Base-by-base conservation (phyloP, 75 land plant species). In the Selaginella moellendorffii region DNA sequence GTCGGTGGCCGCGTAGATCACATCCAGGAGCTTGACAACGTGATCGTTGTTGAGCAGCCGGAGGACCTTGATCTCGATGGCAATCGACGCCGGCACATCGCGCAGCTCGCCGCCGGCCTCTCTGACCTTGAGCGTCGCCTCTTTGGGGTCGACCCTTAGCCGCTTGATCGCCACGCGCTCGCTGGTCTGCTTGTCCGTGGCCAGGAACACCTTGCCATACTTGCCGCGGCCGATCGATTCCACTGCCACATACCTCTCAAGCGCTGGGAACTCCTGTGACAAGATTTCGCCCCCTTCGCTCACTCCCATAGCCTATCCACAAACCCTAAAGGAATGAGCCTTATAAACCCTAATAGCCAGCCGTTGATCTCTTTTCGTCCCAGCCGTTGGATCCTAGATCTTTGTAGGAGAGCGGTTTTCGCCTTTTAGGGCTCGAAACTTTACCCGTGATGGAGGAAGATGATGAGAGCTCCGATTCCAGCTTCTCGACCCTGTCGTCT, bases 141-240 rank as follows among this genome's bases (percentile, higher is more conserved):
- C 82, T 56, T 80, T 76, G 51, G 82, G 84, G 67, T 82, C 86
- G 63, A 74, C 76, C 17, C 81, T 81, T 28, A 88, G 75, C 24
- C 80, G 65, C 82, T 88, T 88, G 30, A 88, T 63, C 18, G 95
- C 95, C 0, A 88, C 90, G 22, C 85, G 65, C 31, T 81, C 67
- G 9, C 89, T 85, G 24, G 79, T 80, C n/a, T 65, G 63, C 63
- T 71, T 78, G 67, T 80, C 73, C 27, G 63, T 69, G 27, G 80
- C 82, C 31, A 53, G 64, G 83, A 84, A 88, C 10, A 88, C 93
- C 71, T 88, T 88, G 0, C 93, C 93, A 70, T 88, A 88, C 0
- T 85, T 82, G 0, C 46, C 93, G 66, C 82, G 85, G 12, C 93
- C 93, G 1, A 88, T 79, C 79, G 78, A 80, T 78, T 88, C 89